Percentiles rank a stretch among this genome's conserved stretches.
Evolutionary conservation across 2,329 filamentous ascomycete genomes (phyloP).

Genomic region (Leptographium wingfieldii): DNA sequence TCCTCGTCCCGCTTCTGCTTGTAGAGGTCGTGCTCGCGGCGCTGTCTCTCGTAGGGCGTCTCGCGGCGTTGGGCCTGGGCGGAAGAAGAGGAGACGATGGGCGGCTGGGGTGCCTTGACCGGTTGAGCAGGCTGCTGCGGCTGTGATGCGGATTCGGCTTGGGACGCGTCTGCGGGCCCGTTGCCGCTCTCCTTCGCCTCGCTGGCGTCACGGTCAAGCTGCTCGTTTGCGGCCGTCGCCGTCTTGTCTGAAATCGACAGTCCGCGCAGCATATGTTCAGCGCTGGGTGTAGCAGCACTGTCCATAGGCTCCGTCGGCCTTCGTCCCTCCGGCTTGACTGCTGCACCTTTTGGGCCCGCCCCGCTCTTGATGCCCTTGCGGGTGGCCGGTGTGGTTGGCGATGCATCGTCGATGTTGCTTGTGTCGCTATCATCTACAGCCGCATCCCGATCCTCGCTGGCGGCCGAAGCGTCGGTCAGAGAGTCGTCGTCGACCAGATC

Average conservation of each 20-base stretch:
- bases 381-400: slow-evolving; percentile 31
- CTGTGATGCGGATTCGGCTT: slow-evolving; percentile 2
- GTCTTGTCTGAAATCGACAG: slow-evolving; percentile 23
- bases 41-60: slow-evolving; percentile 54
- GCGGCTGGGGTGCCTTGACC: slow-evolving; percentile 22
- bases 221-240: slow-evolving; percentile 8
- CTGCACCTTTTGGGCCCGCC: neutral
- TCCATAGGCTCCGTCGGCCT: neutral
- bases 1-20: slow-evolving; percentile 77
- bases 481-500: slow-evolving; percentile 52
- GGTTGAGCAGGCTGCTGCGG: slow-evolving; percentile 6
- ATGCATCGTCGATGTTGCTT: slow-evolving; percentile 47
- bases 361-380: slow-evolving; percentile 10
- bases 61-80: slow-evolving; percentile 21
- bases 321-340: neutral
- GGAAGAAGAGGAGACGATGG: slow-evolving; percentile 13
- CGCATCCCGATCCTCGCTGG: slow-evolving; percentile 47
- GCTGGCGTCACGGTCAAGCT: slow-evolving; percentile 9
- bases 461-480: slow-evolving; percentile 49
- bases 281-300: slow-evolving; percentile 31
- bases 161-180: neutral
- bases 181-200: neutral
- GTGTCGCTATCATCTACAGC: slow-evolving; percentile 49
- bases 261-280: slow-evolving; percentile 46
- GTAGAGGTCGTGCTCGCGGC: slow-evolving; percentile 84